Evolutionary conservation across 140 eudicot species (phyloP).

Genomic region (Stevia rebaudiana): DNA sequence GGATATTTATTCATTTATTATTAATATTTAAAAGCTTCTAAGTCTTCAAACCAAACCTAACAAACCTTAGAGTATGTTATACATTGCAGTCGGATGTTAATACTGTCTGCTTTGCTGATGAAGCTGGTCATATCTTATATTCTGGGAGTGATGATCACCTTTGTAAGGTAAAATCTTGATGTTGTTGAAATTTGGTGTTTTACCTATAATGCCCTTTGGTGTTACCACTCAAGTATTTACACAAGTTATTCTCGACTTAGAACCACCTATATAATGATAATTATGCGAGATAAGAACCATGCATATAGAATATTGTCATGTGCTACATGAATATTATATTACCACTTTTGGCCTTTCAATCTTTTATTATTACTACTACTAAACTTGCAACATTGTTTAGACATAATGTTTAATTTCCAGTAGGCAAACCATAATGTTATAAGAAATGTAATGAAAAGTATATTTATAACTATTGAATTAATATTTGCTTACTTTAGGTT

Average conservation of each 20-base stretch:
- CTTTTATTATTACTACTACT: background rate
- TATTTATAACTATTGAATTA: background rate
- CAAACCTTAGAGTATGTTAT: conserved; percentile 7
- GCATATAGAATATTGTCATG: background rate
- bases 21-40: background rate
- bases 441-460: background rate
- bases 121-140: conserved; percentile 76
- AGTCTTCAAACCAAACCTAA: background rate
- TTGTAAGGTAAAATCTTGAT: conserved; percentile 53
- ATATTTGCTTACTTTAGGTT: conserved; percentile 42
- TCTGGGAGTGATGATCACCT: conserved; percentile 95
- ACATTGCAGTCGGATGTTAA: conserved; percentile 85
- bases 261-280: background rate
- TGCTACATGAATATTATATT: background rate
- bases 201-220: background rate
- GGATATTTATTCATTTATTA: background rate
- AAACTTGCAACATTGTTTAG: background rate
- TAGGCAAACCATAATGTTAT: background rate
- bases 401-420: background rate
- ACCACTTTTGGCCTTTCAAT: background rate
- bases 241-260: background rate
- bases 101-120: conserved; percentile 95
- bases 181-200: background rate
- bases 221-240: background rate
- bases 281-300: background rate